These are phyloP conservation scores for Gloeopeniophorella convolvens DNA, from an alignment of 768 basidiomycete species.

Conservation along the genomic window DNA sequence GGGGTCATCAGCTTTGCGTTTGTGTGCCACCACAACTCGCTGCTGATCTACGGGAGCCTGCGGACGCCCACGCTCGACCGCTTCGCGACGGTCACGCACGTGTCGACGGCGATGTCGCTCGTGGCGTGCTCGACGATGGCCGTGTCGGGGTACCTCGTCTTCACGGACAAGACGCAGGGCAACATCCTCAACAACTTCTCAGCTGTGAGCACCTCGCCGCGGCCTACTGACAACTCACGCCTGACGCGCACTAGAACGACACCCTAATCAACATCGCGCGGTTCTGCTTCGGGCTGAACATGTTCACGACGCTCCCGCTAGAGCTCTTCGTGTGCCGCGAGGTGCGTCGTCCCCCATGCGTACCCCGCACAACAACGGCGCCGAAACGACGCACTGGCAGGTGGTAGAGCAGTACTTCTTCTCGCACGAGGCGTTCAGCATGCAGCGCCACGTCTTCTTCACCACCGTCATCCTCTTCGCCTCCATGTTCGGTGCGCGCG, in stretches of 20 bases:
- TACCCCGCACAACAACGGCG: not conserved
- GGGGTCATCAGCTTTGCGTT: constrained; percentile 97
- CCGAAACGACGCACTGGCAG: constrained; percentile 31
- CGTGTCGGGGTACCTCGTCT: constrained; percentile 78
- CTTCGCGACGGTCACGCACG: constrained; percentile 87
- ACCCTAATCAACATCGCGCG: constrained; percentile 93
- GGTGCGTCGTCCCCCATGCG: constrained; percentile 32
- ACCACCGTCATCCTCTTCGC: constrained; percentile 78
- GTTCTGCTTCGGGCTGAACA: constrained; percentile 91
- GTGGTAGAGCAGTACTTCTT: constrained; percentile 97
- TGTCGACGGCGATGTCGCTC: constrained; percentile 80
- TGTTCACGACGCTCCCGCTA: constrained; percentile 96
- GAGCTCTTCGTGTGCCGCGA: constrained; percentile 98
- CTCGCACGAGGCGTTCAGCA: constrained; percentile 75
- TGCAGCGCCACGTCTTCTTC: constrained; percentile 83
- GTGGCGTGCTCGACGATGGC: constrained; percentile 82
- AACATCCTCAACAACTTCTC: constrained; percentile 97
- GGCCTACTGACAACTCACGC: not conserved
- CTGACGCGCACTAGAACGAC: constrained; percentile 47
- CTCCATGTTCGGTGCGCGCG: constrained; percentile 68
- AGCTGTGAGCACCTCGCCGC: constrained; percentile 37
- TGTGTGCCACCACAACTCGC: constrained; percentile 96
- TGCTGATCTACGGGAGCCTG: constrained; percentile 92
- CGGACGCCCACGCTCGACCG: constrained; percentile 91
- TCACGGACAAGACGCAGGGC: constrained; percentile 89